Conservation (phyloP, 1,284 basidiomycete genomes). For the Trichosporon faecale region DNA sequence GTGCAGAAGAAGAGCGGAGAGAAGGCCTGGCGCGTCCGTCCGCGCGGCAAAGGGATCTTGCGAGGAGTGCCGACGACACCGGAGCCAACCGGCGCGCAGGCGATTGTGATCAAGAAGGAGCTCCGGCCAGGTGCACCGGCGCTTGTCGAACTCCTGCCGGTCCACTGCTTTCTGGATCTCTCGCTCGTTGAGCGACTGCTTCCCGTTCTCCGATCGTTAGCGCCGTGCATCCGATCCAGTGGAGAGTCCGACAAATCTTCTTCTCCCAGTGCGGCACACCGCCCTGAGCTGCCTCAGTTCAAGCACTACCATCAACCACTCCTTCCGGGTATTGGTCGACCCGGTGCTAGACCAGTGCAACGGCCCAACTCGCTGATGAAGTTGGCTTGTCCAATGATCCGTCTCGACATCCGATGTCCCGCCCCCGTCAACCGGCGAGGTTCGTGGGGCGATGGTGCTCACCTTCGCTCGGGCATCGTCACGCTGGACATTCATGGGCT, state of each 20-base stretch:
- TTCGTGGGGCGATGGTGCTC: conserved; percentile 46
- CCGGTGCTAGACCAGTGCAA: not conserved
- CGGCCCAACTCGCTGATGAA: conserved; percentile 14
- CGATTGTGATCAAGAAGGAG: conserved; percentile 27
- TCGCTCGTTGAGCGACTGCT: conserved; percentile 54
- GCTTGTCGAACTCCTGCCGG: conserved; percentile 54
- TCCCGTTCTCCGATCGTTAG: conserved; percentile 38
- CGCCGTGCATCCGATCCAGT: conserved; percentile 30
- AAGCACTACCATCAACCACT: conserved; percentile 2
- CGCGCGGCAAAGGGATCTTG: conserved; percentile 36
- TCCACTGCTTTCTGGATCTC: conserved; percentile 75
- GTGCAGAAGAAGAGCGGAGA: conserved; percentile 34
- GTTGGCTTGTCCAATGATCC: conserved; percentile 37
- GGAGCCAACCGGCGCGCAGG: conserved; percentile 24
- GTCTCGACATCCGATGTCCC: conserved; percentile 50
- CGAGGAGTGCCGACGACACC: conserved; percentile 27
- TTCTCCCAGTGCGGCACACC: not conserved
- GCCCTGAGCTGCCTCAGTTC: not conserved
- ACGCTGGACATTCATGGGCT: conserved; percentile 47
- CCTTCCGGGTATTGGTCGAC: not conserved
- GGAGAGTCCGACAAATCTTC: not conserved
- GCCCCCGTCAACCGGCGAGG: conserved; percentile 43
- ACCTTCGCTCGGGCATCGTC: conserved; percentile 49
- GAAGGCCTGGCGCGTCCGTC: conserved; percentile 43
- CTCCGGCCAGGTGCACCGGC: conserved; percentile 26